Evolutionary conservation across 345 rosid genomes (phyloP), one percentile per base, ranked within the genome.

Genomic region (Toxicodendron radicans): DNA sequence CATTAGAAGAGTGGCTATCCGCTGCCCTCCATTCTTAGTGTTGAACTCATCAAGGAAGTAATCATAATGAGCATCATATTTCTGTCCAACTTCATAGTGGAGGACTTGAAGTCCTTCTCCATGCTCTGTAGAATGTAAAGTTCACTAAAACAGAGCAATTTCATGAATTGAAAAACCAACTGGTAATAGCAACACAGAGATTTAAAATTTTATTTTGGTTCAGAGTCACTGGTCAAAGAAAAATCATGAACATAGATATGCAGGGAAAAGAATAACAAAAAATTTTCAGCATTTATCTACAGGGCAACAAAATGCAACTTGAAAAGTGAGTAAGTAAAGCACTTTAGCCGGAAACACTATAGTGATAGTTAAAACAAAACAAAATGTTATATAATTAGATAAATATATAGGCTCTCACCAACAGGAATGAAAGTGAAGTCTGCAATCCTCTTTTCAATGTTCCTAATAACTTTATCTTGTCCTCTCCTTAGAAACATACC

Each of bases 21-120:
- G 85, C 79, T 92, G 97, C 68, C 95, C 99, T 58, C 97, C 99
- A 72, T 91, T 85, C 77, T 87, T 92, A 33, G 92, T 87, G 79
- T 90, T 95, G 82, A 88, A 91, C 79, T 87, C 89, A 62, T 95
- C 99, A 78, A 90, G 90, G 82, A 95, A 95, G 87, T 91, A 95
- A 86, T 95, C 97, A 74, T 65, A 87, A 73, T 92, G 99, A 66
- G 99, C 83, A 58, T 88, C 97, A 46, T 95, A 92, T 83, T 90
- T 92, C 81, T 95, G 95, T 57, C 94, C 99, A 75, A 57, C 88
- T 89, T 91, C 97, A 20, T 95, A 92, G 68, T 90, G 94, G 80
- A 92, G 93, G 82, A 95, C 72, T 69, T 95, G 97, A 79, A 95
- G 89, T 54, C 94, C 92, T 85, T 95, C 99, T 46, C 97, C 99